Percentiles rank a stretch among this genome's conserved stretches.
These are phyloP conservation scores for Vigna mungo DNA, from an alignment of 306 rosid genomes.

Conservation along the genomic window DNA sequence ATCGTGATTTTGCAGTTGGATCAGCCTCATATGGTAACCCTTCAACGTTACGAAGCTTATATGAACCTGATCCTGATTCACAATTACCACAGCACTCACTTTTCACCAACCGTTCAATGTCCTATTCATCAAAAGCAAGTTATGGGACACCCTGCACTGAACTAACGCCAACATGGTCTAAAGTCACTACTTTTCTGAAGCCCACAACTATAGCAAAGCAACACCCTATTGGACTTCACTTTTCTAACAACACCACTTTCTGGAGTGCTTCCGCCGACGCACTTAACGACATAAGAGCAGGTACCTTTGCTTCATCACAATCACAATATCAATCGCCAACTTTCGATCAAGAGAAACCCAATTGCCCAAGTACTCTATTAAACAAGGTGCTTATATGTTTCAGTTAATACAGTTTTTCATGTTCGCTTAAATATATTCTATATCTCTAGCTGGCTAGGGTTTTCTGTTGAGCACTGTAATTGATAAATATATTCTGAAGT, in stretches of 20 bases:
- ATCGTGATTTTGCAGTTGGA: slow-evolving; percentile 52
- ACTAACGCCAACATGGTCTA: slow-evolving; percentile 53
- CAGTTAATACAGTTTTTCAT: background rate
- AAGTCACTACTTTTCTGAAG: slow-evolving; percentile 50
- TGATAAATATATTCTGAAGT: slow-evolving; percentile 26
- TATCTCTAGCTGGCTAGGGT: slow-evolving; percentile 38
- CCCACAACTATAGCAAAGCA: slow-evolving; percentile 53
- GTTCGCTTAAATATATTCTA: background rate
- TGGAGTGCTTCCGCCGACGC: slow-evolving; percentile 68
- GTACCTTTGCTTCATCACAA: slow-evolving; percentile 47
- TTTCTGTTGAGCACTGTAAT: background rate
- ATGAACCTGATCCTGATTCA: slow-evolving; percentile 43
- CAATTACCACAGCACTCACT: slow-evolving; percentile 49
- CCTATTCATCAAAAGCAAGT: slow-evolving; percentile 48
- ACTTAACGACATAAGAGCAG: slow-evolving; percentile 45
- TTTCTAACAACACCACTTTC: slow-evolving; percentile 63
- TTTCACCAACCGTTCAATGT: slow-evolving; percentile 55
- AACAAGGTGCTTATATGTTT: slow-evolving; percentile 53
- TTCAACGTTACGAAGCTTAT: slow-evolving; percentile 54
- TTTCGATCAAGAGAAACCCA: slow-evolving; percentile 57
- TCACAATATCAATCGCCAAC: slow-evolving; percentile 47
- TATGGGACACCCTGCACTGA: slow-evolving; percentile 50
- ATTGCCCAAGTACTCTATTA: slow-evolving; percentile 43
- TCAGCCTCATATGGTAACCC: slow-evolving; percentile 58
- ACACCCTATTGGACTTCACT: slow-evolving; percentile 53